These are phyloP conservation scores for Vanrija sp. DNA, from an alignment of 1,284 basidiomycete species.

Conservation along the genomic window DNA sequence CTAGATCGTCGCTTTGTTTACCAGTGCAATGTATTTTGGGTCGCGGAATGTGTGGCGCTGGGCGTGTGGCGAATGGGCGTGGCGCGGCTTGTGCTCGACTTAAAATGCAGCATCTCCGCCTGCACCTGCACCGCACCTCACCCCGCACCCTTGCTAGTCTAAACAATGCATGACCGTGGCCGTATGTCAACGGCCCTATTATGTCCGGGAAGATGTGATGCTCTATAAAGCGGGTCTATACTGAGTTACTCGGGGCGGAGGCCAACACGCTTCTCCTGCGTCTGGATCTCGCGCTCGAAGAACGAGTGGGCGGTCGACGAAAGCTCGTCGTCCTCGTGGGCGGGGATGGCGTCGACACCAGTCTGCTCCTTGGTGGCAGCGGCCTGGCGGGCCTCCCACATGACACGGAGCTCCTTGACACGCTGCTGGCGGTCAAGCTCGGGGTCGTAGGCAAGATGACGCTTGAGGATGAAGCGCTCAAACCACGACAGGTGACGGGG, in stretches of 20 bases:
- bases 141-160: no score
- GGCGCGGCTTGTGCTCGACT: no score
- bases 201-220: no score
- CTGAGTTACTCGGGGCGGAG: not conserved
- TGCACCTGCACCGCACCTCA: no score
- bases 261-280: not conserved
- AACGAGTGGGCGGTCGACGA: constrained; percentile 23
- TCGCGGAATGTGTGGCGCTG: no score
- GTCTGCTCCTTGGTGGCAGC: constrained; percentile 21
- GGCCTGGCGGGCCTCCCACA: constrained; percentile 44
- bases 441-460: constrained; percentile 54
- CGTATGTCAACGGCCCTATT: no score
- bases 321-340: constrained; percentile 30
- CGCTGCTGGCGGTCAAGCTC: constrained; percentile 52
- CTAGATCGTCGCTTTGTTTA: not conserved
- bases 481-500: constrained; percentile 53
- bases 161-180: no score
- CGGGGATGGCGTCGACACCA: constrained; percentile 15
- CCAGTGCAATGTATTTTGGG: not conserved
- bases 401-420: constrained; percentile 52
- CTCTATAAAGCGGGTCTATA: no score
- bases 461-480: constrained; percentile 53
- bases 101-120: no score
- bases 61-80: no score
- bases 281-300: constrained; percentile 25